Base-by-base conservation (phyloP, 1,284 basidiomycete genomes). In the Trichosporon sp. region DNA sequence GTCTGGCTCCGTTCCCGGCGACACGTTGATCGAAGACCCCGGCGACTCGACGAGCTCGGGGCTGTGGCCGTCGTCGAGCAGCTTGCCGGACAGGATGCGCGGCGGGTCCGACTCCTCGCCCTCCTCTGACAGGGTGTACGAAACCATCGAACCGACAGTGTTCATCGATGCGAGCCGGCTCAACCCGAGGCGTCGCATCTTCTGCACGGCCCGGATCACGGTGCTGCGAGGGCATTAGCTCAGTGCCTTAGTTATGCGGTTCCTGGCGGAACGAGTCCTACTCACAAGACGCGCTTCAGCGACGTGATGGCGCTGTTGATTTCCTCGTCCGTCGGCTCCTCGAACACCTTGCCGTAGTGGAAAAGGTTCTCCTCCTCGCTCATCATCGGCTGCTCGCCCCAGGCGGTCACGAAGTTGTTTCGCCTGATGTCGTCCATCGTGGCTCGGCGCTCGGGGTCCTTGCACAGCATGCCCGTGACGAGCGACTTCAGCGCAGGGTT, bases 281-380 rank as follows among this genome's bases (percentile, higher is more conserved):
- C 78, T 75, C 63, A 77, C 78, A 80, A 79, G 31, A 78, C 71
- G 29, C 72, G 74, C 11, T 76, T 70, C 44, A 80, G 61, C 1
- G 71, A 71, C 7, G 71, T 71, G 23, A 83, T 74, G 8, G 82
- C 81, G 29, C 69, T 68, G 56, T 73, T 73, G 40, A 83, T 63
- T 56, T 82, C 82, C 25, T 80, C 79, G 54, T 71, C 65, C 0
- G 80, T 81, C 1, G 81, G 81, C 64, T 81, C 81, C 59, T 77
- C 76, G 46, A 82, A 79, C 33, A 76, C 69, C 61, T 78, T 76
- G 29, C 80, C 78, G 34, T 79, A 73, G 56, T 76, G 69, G 63
- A 73, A 77, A 69, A 82, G 68, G 64, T 81, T 81, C 54, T 81
- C 78, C 31, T 81, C 81, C 14, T 71, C 73, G 10, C 57, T 49